Evolutionary conservation across 2,329 filamentous ascomycete species (phyloP), one percentile per base, ranked within the genome.

Genomic region (Hypomyces perniciosus): DNA sequence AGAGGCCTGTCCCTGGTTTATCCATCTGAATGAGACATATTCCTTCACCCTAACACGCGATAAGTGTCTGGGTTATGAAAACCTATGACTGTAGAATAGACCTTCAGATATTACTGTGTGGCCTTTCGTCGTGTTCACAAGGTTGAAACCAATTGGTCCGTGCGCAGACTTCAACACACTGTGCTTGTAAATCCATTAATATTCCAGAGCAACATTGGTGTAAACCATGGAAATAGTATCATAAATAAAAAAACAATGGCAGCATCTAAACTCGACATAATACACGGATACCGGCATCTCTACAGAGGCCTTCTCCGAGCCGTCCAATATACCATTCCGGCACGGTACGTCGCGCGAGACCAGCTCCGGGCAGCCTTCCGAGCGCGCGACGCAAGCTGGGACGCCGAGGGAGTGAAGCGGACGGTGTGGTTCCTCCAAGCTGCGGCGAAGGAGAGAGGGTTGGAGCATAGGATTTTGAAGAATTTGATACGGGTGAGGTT

Each of bases 401-500:
- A 86, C 48, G 54, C 68, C 6, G 67, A 72, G 43, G 75, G 74
- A 46, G 73, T 88, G 46, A 70, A 76, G 55, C 81, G 83, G 54
- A 93, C 88, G 0, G 61, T 88, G 4, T 81, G 81, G 64, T 92
- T 93, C 61, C 69, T 92, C 1, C 69, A 80, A 31, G 79, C 81
- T 38, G 88, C 88, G 4, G 77, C 79, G 1, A 72, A 68, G 54
- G 75, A 80, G 59, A 78, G 68, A 50, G 88, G 86, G 0, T 58
- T 90, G 31, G 88, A 92, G 72, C 86, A 91, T 64, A 77, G 69
- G 50, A 78, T 93, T 7, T 62, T 92, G 50, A 86, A 83, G 68
- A 90, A 86, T 57, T 64, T 92, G 44, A 60, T 88, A 62, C 52
- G 61, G 45, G 59, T 66, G 31, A 60, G 60, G 54, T 33, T 54